Base-by-base conservation (phyloP, 73 alveolate genomes). In the Halteria grandinella region DNA sequence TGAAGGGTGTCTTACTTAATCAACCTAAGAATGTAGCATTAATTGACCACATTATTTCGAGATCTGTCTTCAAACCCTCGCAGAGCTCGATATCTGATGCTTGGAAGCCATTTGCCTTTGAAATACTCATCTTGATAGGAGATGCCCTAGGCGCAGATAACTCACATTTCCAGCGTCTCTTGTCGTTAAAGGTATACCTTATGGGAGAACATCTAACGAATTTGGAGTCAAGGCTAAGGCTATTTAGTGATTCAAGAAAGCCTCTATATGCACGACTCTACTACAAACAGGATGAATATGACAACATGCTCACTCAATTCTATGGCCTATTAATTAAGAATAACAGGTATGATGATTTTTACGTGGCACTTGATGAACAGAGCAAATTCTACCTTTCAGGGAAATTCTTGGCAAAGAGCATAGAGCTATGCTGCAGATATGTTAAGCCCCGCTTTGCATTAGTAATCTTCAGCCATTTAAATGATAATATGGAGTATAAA, bases 81-180 rank as follows among this genome's bases (percentile, higher is more conserved):
- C 14, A 12, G 29, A 53, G 44, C 11, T 53, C 3, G 69, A 53
- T 53, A 12, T n/a, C 8, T 12, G 6, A 11, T 12, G 6, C 17
- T 12, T 53, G 11, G 11, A 20, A 20, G 24, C 69, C 69, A 11
- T 53, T 53, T 23, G 14, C 29, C 4, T 53, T 53, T 53, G 69
- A 53, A 53, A 53, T 53, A 11, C 23, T 53, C 48, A 23, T 53
- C 5, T 53, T 17, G 23, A 25, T 53, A 25, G 69, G 69, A 45
- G 29, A 20, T 25, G 29, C 29, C 6, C 17, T 53, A 20, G 69
- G 69, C 6, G 29, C 69, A 7, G 29, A 53, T 12, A 53, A 23
- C 29, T 40, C 11, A 20, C 6, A 25, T 7, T 53, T 53, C 29
- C 23, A 12, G 11, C 23, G 29, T 7, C 29, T 53, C 10, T 53